phyloP scores from a whole-genome alignment of 345 rosid species.

The Dovyalis caffra region DNA sequence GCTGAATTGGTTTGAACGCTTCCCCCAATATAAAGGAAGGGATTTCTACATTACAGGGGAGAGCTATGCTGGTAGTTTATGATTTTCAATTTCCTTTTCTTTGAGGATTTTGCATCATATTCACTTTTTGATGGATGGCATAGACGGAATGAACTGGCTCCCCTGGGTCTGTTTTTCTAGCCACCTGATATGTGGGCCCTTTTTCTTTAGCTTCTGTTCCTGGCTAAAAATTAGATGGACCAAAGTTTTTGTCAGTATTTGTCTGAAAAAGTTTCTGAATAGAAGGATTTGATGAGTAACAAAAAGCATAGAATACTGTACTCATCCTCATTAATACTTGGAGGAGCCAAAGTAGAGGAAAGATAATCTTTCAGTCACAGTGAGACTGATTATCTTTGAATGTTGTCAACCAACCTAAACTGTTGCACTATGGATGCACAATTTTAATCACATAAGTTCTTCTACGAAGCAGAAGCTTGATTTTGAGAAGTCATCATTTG shows the following conservation, averaged over 20 bases:
- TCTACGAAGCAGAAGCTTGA: too few species aligned
- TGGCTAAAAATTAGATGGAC: too few species aligned
- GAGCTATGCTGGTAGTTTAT: constrained; percentile 75
- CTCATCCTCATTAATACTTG: not conserved
- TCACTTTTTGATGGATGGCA: not conserved
- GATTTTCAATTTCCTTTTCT: constrained; percentile 1
- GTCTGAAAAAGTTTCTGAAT: not conserved
- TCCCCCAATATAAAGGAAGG: constrained; percentile 79
- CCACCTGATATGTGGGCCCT: not conserved
- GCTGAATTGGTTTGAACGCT: constrained; percentile 84
- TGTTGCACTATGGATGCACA: not conserved
- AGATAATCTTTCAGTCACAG: not conserved
- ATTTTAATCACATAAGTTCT: too few species aligned
- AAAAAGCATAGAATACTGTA: not conserved
- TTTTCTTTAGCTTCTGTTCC: not conserved
- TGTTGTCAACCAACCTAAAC: not conserved
- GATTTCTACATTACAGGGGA: constrained; percentile 88
- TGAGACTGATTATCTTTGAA: not conserved
- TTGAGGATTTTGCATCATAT: not conserved
- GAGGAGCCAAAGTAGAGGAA: not conserved
- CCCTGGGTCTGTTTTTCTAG: not conserved
- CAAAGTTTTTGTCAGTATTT: not conserved
- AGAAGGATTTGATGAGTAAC: not conserved
- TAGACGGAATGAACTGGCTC: not conserved
- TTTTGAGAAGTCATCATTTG: too few species aligned